Base-by-base conservation (phyloP, 208 protist species). In the Acanthamoeba polyphaga region DNA sequence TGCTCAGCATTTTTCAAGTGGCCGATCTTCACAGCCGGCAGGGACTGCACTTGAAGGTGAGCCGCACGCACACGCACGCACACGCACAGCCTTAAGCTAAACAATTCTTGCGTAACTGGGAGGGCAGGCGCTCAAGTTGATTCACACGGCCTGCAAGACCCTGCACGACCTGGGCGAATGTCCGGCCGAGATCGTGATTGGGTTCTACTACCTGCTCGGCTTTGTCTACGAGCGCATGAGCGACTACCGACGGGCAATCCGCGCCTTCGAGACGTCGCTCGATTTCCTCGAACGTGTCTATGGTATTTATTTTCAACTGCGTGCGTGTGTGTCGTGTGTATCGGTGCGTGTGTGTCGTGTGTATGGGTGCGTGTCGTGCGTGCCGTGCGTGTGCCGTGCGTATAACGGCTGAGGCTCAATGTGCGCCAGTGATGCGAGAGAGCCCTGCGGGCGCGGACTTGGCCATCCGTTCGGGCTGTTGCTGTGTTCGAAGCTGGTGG, bases 381-480 rank as follows among this genome's bases (percentile, higher is more conserved):
- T 9, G 15, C 53, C 27, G 29, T 70, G 22, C n/a, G 55, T 60
- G 55, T 72, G 13, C 1, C 9, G n/a, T 29, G n/a, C 24, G 24
- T 27, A 64, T 64, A 6, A 27, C 58, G 12, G 13, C 17, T 64
- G 58, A 64, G 58, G 19, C 19, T 17, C 58, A n/a, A 76, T 46
- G 68, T 13, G 34, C 19, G 9, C 3, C 29, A 93, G 88, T 32
- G 91, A 94, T 85, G 91, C 91, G 12, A 9, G 91, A 22, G 88
- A 93, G 62, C 91, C 91, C 5, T 64, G 74, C 46, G 91, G 91
- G 4, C n/a, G 66, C 12, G 91, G 91, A 1, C 34, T 94, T 4
- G 91, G 91, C 32, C 91, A 94, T 49, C 91, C 91, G 24, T 85
- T 94, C 29, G 91, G 91, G 7, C 91, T 94, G 34, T 55, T 94